These are phyloP conservation scores for Przewalskia tangutica DNA, from an alignment of 257 asterid species.

Conservation along the genomic window DNA sequence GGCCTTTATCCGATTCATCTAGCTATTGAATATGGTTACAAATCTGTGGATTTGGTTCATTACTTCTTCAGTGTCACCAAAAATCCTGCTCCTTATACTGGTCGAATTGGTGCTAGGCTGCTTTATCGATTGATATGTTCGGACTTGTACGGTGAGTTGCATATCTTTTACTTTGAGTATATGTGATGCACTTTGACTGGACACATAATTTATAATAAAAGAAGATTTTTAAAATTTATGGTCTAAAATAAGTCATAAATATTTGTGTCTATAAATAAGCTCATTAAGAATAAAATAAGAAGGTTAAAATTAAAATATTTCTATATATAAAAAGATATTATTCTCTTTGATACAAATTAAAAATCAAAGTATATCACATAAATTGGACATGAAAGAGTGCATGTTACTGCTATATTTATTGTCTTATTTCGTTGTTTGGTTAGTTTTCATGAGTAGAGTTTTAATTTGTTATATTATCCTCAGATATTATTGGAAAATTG, in stretches of 20 bases:
- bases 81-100: slow-evolving; percentile 19
- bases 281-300: no score
- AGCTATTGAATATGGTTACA: slow-evolving; percentile 32
- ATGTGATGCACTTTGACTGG: not conserved
- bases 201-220: not conserved
- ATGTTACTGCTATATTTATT: not conserved
- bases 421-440: not conserved
- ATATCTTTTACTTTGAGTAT: not conserved
- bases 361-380: no score
- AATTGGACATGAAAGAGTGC: not conserved
- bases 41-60: slow-evolving; percentile 10
- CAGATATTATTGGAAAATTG: not conserved
- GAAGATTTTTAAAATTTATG: not conserved
- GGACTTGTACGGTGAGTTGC: slow-evolving; percentile 29
- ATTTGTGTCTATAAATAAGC: no score
- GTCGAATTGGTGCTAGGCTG: slow-evolving; percentile 18
- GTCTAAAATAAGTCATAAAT: not conserved
- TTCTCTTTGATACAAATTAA: no score
- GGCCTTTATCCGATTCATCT: slow-evolving; percentile 27
- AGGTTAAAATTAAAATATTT: no score
- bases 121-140: slow-evolving; percentile 14
- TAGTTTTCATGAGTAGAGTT: not conserved
- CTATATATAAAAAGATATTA: no score
- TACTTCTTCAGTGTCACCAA: slow-evolving; percentile 26
- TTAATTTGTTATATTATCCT: no score